Percentiles rank a stretch among this genome's conserved stretches.
phyloP scores from a whole-genome alignment of 2,329 filamentous ascomycete species.

The Tolypocladium endophyticum region DNA sequence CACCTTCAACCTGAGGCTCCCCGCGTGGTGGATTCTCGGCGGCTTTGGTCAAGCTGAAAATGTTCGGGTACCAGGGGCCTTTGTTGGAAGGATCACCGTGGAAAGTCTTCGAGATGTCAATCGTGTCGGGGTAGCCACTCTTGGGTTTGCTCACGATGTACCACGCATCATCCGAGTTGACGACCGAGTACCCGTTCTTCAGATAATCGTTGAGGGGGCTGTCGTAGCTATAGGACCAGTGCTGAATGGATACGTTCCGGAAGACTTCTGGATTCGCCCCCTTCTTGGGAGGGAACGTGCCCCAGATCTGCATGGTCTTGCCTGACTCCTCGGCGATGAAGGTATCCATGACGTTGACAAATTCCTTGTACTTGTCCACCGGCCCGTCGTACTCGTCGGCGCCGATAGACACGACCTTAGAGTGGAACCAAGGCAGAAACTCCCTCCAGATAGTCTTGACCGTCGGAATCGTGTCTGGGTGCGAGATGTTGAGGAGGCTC shows the following conservation, averaged over 20 bases:
- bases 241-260: conserved; percentile 18
- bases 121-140: conserved; percentile 28
- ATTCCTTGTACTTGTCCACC: conserved; percentile 37
- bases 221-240: conserved; percentile 19
- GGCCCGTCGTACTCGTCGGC: conserved; percentile 42
- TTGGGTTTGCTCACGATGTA: conserved; percentile 13
- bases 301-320: conserved; percentile 43
- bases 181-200: conserved; percentile 10
- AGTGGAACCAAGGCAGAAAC: conserved; percentile 45
- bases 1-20: conserved; percentile 7
- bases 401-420: conserved; percentile 42
- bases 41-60: conserved; percentile 10
- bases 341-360: conserved; percentile 30
- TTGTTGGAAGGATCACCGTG: conserved; percentile 14
- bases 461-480: conserved; percentile 40
- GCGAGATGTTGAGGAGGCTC: conserved; percentile 31
- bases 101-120: conserved; percentile 30
- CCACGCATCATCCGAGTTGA: conserved; percentile 14
- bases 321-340: conserved; percentile 30
- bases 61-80: conserved; percentile 9
- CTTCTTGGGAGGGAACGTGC: conserved; percentile 23
- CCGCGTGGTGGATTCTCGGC: conserved; percentile 8
- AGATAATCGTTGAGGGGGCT: conserved; percentile 11
- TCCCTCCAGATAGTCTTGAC: conserved; percentile 40
- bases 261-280: conserved; percentile 2